phyloP scores from a whole-genome alignment of 2,329 filamentous ascomycete genomes.

The Colletotrichum sidae region DNA sequence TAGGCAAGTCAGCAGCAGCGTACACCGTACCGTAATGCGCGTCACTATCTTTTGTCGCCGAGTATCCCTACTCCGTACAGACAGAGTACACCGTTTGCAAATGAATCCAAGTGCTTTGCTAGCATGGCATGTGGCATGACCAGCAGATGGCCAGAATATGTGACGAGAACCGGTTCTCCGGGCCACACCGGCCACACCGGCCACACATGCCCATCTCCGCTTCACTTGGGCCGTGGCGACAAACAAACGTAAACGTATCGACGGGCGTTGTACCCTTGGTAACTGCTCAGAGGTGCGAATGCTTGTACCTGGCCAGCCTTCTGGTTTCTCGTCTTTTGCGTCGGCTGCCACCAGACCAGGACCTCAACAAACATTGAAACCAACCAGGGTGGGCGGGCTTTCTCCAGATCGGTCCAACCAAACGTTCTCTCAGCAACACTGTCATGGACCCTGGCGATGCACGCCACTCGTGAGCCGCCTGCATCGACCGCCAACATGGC shows the following conservation, averaged over 20 bases:
- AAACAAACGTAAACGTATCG: constrained; percentile 8
- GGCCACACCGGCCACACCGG: not conserved
- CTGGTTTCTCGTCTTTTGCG: too few relatives aligned
- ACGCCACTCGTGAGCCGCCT: not conserved
- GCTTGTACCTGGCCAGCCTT: not conserved
- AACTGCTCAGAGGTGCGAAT: too few relatives aligned
- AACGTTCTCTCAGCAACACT: not conserved
- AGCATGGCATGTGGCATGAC: not conserved
- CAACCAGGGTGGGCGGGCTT: too few relatives aligned
- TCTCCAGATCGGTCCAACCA: too few relatives aligned
- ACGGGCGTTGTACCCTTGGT: not conserved
- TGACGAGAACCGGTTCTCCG: constrained; percentile 27
- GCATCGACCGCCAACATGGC: not conserved
- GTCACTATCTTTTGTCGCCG: too few relatives aligned
- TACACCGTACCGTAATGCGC: too few relatives aligned
- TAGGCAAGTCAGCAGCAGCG: too few relatives aligned
- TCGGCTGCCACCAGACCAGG: too few relatives aligned
- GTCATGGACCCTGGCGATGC: constrained; percentile 2
- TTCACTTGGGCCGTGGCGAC: not conserved
- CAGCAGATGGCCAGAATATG: not conserved
- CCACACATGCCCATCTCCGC: not conserved
- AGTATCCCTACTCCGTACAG: too few relatives aligned
- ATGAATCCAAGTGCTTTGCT: not conserved
- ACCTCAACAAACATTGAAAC: constrained; percentile 3
- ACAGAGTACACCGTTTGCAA: too few relatives aligned